These are phyloP conservation scores for Cucumis cinereus DNA, from an alignment of 306 rosid species.

Conservation along the genomic window DNA sequence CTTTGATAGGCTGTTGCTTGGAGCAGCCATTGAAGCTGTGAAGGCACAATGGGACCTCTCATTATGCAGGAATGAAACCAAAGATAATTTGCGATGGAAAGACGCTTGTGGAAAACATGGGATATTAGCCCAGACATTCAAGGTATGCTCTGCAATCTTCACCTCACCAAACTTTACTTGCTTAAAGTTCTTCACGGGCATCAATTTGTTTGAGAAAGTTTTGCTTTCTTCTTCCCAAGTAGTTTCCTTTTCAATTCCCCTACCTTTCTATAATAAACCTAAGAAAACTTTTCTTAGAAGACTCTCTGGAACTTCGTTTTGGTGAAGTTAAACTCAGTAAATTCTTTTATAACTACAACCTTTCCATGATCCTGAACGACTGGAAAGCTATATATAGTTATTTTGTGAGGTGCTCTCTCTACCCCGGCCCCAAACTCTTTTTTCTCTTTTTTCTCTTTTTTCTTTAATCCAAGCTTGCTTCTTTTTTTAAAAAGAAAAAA, in stretches of 20 bases:
- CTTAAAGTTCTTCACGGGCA: not conserved
- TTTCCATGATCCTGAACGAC: too few relatives aligned
- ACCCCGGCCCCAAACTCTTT: too few relatives aligned
- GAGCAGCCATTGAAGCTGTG: slow-evolving; percentile 73
- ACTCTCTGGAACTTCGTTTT: too few relatives aligned
- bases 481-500: too few relatives aligned
- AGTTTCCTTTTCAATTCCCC: not conserved
- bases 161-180: not conserved
- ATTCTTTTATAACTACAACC: too few relatives aligned
- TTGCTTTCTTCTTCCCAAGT: not conserved
- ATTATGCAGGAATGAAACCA: slow-evolving; percentile 25
- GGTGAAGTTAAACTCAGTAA: too few relatives aligned
- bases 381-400: too few relatives aligned
- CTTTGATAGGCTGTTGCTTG: slow-evolving; percentile 62
- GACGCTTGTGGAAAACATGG: slow-evolving; percentile 37
- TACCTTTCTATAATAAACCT: too few relatives aligned
- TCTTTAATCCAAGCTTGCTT: too few relatives aligned
- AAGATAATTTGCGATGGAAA: slow-evolving; percentile 33
- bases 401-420: too few relatives aligned
- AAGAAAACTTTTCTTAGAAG: too few relatives aligned
- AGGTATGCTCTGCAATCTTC: slow-evolving; percentile 23
- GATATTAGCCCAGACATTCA: slow-evolving; percentile 38
- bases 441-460: too few relatives aligned
- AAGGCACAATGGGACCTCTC: slow-evolving; percentile 56
- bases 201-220: not conserved